Percentiles rank a stretch among this genome's conserved stretches.
phyloP scores from a whole-genome alignment of 805 yeast species.

The Isabelozyma gotoi region DNA sequence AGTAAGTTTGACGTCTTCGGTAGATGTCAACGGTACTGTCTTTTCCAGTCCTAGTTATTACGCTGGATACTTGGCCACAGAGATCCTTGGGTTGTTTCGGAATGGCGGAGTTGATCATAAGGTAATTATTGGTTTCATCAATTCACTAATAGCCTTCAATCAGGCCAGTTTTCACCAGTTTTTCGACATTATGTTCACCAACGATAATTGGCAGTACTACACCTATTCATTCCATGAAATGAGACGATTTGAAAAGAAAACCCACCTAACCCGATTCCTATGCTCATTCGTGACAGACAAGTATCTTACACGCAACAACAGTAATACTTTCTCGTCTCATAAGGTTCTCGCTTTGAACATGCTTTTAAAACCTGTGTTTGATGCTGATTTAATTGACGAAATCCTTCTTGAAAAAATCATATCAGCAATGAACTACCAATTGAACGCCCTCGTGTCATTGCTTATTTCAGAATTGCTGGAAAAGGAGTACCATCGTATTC shows the following conservation, averaged over 20 bases:
- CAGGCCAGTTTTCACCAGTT: conserved; percentile 10
- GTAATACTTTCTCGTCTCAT: conserved; percentile 1
- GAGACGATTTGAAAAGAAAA: conserved; percentile 27
- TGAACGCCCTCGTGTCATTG: conserved; percentile 16
- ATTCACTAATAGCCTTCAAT: conserved; percentile 22
- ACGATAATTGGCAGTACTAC: conserved; percentile 17
- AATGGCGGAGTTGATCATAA: conserved; percentile 4
- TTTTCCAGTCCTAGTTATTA: conserved; percentile 17
- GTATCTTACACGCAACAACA: neutral
- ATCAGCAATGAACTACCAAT: conserved; percentile 8
- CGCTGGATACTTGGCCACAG: conserved; percentile 15
- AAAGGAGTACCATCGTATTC: conserved; percentile 3
- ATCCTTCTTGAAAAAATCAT: conserved; percentile 17
- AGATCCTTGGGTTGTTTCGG: conserved; percentile 13
- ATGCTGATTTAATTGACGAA: conserved; percentile 16
- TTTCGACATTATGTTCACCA: conserved; percentile 22
- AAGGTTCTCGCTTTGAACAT: conserved; percentile 16
- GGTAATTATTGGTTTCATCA: conserved; percentile 14
- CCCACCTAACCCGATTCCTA: conserved; percentile 15
- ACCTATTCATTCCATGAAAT: conserved; percentile 11
- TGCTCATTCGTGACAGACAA: conserved; percentile 8
- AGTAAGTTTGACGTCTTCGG: conserved; percentile 5
- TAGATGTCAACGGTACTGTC: conserved; percentile 7
- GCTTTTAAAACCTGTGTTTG: conserved; percentile 13
- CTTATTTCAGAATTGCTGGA: conserved; percentile 5